A percentile compares a stretch with the other conserved stretches of the same genome.
Evolutionary conservation across 495 filamentous ascomycete species (phyloP).

Genomic region (Parathielavia hyrcaniae): DNA sequence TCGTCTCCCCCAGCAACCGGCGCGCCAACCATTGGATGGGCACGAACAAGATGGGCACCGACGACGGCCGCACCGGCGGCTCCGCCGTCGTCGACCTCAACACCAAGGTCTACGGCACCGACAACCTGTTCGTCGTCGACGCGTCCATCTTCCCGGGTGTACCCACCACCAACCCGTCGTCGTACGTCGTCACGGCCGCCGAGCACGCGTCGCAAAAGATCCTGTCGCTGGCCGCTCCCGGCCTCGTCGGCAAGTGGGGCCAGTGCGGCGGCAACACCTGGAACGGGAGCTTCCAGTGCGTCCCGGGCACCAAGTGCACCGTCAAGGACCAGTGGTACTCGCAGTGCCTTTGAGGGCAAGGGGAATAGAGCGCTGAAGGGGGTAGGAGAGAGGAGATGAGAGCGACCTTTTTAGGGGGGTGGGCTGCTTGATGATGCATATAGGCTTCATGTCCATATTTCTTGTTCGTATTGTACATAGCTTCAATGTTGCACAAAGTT

Average conservation of each 20-base stretch:
- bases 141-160: slow-evolving; percentile 58
- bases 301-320: slow-evolving; percentile 21
- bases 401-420: background rate
- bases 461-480: slow-evolving; percentile 2
- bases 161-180: slow-evolving; percentile 54
- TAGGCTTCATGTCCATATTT: slow-evolving; percentile 5
- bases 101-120: slow-evolving; percentile 64
- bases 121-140: slow-evolving; percentile 62
- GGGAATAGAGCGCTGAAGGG: background rate
- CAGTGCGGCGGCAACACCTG: slow-evolving; percentile 44
- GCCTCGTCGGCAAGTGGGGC: slow-evolving; percentile 14
- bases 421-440: background rate
- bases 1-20: slow-evolving; percentile 49
- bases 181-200: slow-evolving; percentile 53
- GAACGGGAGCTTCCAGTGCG: slow-evolving; percentile 24
- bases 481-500: background rate
- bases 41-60: slow-evolving; percentile 56
- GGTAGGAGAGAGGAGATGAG: background rate
- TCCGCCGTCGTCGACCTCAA: slow-evolving; percentile 66
- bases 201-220: slow-evolving; percentile 51
- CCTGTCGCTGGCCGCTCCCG: slow-evolving; percentile 35
- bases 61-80: slow-evolving; percentile 58
- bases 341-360: slow-evolving; percentile 25
- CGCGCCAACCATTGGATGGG: slow-evolving; percentile 67
- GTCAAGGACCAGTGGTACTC: slow-evolving; percentile 27